Percentiles rank a stretch among this genome's conserved stretches.
Evolutionary conservation across 768 basidiomycete genomes (phyloP).

Genomic region (Lyophyllum semitale): DNA sequence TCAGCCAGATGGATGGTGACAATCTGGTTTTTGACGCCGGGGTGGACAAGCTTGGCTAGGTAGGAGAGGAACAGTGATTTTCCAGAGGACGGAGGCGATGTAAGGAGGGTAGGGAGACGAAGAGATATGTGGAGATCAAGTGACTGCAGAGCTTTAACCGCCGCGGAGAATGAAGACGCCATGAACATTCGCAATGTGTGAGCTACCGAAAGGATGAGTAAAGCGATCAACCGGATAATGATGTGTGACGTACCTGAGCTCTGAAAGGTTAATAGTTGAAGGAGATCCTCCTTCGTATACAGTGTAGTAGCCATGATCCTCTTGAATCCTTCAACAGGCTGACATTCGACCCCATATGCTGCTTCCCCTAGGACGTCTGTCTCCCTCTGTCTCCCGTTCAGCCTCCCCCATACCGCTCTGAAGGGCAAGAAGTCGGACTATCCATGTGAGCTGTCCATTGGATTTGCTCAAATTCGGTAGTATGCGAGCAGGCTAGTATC

Average conservation of each 20-base stretch:
- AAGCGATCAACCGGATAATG: neutral
- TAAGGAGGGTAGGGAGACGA: slow-evolving; percentile 77
- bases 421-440: slow-evolving; percentile 63
- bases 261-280: slow-evolving; percentile 39
- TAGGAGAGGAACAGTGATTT: slow-evolving; percentile 81
- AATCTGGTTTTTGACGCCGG: slow-evolving; percentile 63
- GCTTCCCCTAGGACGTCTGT: slow-evolving; percentile 58
- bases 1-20: slow-evolving; percentile 91
- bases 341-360: slow-evolving; percentile 62
- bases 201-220: slow-evolving; percentile 38
- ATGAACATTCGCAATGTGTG: slow-evolving; percentile 59
- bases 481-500: slow-evolving; percentile 73
- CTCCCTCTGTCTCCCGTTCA: slow-evolving; percentile 70
- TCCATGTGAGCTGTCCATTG: slow-evolving; percentile 53
- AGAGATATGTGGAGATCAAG: slow-evolving; percentile 68
- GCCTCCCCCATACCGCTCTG: slow-evolving; percentile 80
- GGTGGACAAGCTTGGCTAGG: slow-evolving; percentile 67
- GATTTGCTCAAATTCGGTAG: slow-evolving; percentile 65
- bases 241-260: slow-evolving; percentile 54
- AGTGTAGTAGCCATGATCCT: slow-evolving; percentile 48
- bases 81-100: slow-evolving; percentile 86
- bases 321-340: slow-evolving; percentile 39
- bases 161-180: slow-evolving; percentile 67
- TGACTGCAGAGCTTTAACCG: slow-evolving; percentile 55
- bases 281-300: slow-evolving; percentile 32